These are phyloP conservation scores for Hygrophorus pudorinus DNA, from an alignment of 768 basidiomycete genomes.

Conservation along the genomic window DNA sequence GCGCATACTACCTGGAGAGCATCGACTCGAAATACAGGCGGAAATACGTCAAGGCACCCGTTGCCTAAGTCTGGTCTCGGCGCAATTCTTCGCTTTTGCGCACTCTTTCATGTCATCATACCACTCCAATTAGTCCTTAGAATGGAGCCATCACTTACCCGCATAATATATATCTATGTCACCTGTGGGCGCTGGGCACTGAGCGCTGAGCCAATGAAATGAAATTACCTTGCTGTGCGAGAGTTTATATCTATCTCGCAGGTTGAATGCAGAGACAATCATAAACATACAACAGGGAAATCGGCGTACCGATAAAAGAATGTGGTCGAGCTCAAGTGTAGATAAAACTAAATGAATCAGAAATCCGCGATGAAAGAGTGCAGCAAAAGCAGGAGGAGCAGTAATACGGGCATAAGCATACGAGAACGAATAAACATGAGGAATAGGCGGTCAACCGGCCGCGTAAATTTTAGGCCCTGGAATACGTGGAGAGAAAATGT, in stretches of 20 bases:
- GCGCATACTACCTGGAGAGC: constrained; percentile 84
- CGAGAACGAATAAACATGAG: neutral
- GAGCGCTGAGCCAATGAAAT: too few species aligned
- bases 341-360: neutral
- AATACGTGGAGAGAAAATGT: neutral
- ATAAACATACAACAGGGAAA: too few species aligned
- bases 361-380: too few species aligned
- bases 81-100: too few species aligned
- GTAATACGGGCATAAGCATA: neutral
- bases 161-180: constrained; percentile 5
- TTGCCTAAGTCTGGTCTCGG: constrained; percentile 17
- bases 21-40: constrained; percentile 89
- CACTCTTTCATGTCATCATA: too few species aligned
- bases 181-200: too few species aligned
- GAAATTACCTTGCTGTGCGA: too few species aligned
- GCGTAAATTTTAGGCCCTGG: neutral
- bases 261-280: too few species aligned
- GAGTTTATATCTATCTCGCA: neutral
- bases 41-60: constrained; percentile 57
- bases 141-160: constrained; percentile 4
- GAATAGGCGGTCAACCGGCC: neutral
- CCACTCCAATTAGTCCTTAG: neutral
- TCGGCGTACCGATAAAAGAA: too few species aligned
- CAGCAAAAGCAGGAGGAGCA: neutral
- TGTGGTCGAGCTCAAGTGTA: too few species aligned